phyloP scores from a whole-genome alignment of 2,329 filamentous ascomycete genomes.

The Hysterium pulicare region DNA sequence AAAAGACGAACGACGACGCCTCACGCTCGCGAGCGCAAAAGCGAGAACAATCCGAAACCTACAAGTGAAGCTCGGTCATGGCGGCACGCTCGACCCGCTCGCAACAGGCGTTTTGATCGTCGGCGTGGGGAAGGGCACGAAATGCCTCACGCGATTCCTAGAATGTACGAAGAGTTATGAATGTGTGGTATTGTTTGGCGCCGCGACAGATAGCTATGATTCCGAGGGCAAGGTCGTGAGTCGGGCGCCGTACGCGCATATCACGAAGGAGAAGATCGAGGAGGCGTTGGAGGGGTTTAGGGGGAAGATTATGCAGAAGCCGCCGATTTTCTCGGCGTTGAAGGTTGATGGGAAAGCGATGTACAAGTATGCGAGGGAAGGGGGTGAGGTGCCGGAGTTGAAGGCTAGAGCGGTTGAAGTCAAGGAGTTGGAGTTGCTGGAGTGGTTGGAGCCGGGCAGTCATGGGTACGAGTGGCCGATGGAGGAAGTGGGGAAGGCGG shows the following conservation, averaged over 20 bases:
- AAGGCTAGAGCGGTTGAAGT: conserved; percentile 77
- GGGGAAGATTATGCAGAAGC: conserved; percentile 83
- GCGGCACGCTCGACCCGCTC: conserved; percentile 89
- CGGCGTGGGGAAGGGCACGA: conserved; percentile 84
- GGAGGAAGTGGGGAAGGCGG: conserved; percentile 70
- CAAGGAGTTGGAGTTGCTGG: conserved; percentile 70
- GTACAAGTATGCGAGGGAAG: conserved; percentile 93
- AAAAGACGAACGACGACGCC: conserved; percentile 56
- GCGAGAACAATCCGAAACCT: conserved; percentile 49
- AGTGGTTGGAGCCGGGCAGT: conserved; percentile 78
- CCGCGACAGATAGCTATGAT: conserved; percentile 91
- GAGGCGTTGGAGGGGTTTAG: conserved; percentile 70
- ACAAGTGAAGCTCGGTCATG: conserved; percentile 91
- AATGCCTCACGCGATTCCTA: conserved; percentile 73
- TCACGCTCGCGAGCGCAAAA: conserved; percentile 55
- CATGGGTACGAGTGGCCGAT: conserved; percentile 78
- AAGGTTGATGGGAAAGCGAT: conserved; percentile 91
- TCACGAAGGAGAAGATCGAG: conserved; percentile 76
- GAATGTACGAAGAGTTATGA: conserved; percentile 93
- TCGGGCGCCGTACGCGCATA: conserved; percentile 70
- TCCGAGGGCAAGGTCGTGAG: conserved; percentile 77
- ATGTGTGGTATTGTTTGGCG: conserved; percentile 82
- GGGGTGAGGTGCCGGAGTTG: conserved; percentile 84
- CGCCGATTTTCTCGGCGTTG: conserved; percentile 87
- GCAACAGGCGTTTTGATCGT: conserved; percentile 90